Base-by-base conservation (phyloP, 1,284 basidiomycete genomes). In the Puccinia novopanici region DNA sequence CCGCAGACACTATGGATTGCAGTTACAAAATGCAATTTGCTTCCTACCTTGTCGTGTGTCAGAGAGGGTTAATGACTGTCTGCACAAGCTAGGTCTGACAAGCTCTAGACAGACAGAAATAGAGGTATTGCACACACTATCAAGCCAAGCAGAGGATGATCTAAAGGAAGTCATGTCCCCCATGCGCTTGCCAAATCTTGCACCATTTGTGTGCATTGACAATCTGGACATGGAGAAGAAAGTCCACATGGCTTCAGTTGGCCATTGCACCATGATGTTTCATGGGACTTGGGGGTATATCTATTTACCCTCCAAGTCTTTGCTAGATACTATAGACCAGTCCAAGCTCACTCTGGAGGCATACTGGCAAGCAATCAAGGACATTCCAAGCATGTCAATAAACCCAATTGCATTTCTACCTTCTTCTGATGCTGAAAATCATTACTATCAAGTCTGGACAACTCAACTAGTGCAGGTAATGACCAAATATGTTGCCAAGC, bases 271-370 rank as follows among this genome's bases (percentile, higher is more conserved):
- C 45, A n/a, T 45, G n/a, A n/a, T n/a, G n/a, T n/a, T n/a, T n/a
- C n/a, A n/a, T n/a, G n/a, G n/a, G n/a, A n/a, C n/a, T n/a, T n/a
- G n/a, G n/a, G n/a, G n/a, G n/a, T n/a, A n/a, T n/a, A n/a, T n/a
- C n/a, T n/a, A n/a, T n/a, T n/a, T 65, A n/a, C 61, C 61, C 27
- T 37, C 30, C 61, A 65, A 65, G 61, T 65, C 55, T 8, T 19
- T 57, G 6, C 55, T 57, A 19, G 55, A 6, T 9, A 8, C 55
- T 19, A 8, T 57, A 57, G 19, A 57, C 22, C 8, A 8, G 9
- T 57, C 55, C 5, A 9, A 57, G 19, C 55, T 57, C 55, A 57
- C 8, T 19, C 19, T 61, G 12, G n/a, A 27, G 6, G 34, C 57
- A 5, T 61, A 61, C 24, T 4, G 30, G 5, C 24, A 13, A 24